Evolutionary conservation across 768 basidiomycete species (phyloP).

Genomic region (Phylloporus sp.): DNA sequence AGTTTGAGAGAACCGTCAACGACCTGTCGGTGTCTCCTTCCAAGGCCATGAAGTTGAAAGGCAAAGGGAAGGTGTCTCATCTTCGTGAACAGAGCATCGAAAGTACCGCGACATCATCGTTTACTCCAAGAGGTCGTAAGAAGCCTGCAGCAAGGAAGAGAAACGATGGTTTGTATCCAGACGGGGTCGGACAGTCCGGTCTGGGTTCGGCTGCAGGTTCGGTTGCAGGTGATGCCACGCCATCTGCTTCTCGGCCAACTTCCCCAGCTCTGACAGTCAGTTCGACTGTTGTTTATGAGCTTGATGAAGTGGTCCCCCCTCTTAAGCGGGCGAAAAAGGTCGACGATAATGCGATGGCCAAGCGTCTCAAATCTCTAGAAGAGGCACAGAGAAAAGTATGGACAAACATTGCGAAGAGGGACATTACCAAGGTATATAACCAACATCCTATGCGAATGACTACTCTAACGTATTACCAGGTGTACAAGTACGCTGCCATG

Average conservation of each 20-base stretch:
- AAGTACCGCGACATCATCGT: constrained; percentile 39
- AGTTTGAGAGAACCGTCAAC: constrained; percentile 42
- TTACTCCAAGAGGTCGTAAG: constrained; percentile 52
- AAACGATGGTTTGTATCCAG: constrained; percentile 45
- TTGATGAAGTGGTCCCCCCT: constrained; percentile 66
- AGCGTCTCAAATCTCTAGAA: constrained; percentile 73
- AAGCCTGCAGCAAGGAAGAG: constrained; percentile 57
- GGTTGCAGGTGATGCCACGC: constrained; percentile 66
- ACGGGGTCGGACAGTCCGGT: constrained; percentile 47
- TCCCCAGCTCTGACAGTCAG: constrained; percentile 57
- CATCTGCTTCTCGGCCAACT: constrained; percentile 62
- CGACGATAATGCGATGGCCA: constrained; percentile 66
- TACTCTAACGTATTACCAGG: constrained; percentile 40
- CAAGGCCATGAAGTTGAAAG: constrained; percentile 40
- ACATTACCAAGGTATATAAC: constrained; percentile 68
- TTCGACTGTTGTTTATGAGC: constrained; percentile 64
- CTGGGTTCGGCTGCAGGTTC: constrained; percentile 47
- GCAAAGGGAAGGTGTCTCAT: constrained; percentile 47
- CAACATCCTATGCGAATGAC: background rate
- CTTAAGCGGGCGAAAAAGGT: constrained; percentile 75
- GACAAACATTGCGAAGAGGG: constrained; percentile 81
- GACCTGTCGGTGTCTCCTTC: constrained; percentile 36
- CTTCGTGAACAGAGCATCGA: constrained; percentile 58
- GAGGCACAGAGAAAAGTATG: constrained; percentile 87
- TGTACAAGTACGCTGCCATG: constrained; percentile 70